Conservation (phyloP, 2,329 filamentous ascomycete species). For the Aspergillus sp. region DNA sequence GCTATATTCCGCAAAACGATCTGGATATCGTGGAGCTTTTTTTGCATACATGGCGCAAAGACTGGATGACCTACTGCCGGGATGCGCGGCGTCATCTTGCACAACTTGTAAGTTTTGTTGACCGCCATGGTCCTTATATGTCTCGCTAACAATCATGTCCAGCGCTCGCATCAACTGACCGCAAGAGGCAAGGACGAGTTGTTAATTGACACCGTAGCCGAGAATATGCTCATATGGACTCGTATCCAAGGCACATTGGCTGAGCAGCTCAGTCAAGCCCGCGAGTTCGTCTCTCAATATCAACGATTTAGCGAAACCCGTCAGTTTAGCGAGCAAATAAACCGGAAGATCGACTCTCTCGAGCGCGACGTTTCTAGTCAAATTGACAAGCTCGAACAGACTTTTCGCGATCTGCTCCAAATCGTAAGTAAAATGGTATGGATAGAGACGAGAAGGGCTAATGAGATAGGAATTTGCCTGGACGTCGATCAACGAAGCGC, state of each 20-base stretch:
- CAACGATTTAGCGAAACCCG: constrained; percentile 16
- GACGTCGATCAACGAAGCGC: constrained; percentile 18
- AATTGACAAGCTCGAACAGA: constrained; percentile 17
- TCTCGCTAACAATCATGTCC: background rate
- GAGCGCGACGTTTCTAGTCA: constrained; percentile 12
- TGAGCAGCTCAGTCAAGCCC: constrained; percentile 13
- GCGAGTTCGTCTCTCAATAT: constrained; percentile 13
- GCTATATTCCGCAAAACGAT: constrained; percentile 16
- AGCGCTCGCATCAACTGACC: constrained; percentile 16
- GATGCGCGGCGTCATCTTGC: constrained; percentile 11
- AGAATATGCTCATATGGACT: constrained; percentile 16
- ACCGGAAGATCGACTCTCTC: constrained; percentile 5
- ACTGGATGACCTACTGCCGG: constrained; percentile 14
- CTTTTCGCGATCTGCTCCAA: constrained; percentile 14
- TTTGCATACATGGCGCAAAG: constrained; percentile 14
- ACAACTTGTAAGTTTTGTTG: constrained; percentile 6
- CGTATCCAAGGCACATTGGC: constrained; percentile 11
- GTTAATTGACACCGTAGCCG: constrained; percentile 14
- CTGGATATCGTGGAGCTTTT: constrained; percentile 14
- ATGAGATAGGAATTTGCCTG: constrained; percentile 15
- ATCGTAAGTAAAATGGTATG: constrained; percentile 3
- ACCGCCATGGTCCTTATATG: background rate
- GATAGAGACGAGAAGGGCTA: background rate
- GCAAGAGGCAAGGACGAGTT: constrained; percentile 13
- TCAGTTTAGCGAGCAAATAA: constrained; percentile 13